Evolutionary conservation across 768 basidiomycete species (phyloP), one percentile per base, ranked within the genome.

Genomic region (Cystofilobasidium ferigula): DNA sequence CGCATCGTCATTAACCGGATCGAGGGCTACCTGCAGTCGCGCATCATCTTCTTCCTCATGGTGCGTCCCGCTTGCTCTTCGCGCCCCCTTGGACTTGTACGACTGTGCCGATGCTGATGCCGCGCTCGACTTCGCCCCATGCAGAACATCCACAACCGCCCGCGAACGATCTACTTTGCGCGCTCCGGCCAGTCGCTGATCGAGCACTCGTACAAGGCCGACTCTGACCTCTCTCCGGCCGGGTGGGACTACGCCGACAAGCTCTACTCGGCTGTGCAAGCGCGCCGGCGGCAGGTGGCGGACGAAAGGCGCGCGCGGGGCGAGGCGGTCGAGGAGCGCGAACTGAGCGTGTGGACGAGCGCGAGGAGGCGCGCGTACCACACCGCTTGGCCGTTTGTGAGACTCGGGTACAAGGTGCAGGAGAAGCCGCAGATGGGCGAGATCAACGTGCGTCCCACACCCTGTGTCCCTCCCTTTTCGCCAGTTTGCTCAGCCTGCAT

Each of bases 41-140:
- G 94, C 67, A 92, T 97, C 67, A 89, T 98, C 30, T 99, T 98
- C 81, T 98, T 95, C 81, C 80, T 99, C 53, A 98, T 98, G 95
- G 67, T 68, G 8, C 20, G 61, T 40, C 51, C n/a, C 22, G 3
- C 9, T 47, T 20, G 26, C 47, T 26, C 16, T n/a, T 48, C 18
- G 43, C n/a, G 18, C 24, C 12, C 22, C 28, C 40, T 18, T 10
- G 12, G 38, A 18, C 20, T 18, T 59, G 22, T 59, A 13, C 40
- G 57, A 59, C 26, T 24, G 14, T 24, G 22, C 13, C 42, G 13
- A 8, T 9, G 16, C 20, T 13, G n/a, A n/a, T 34, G 18, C 36
- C 28, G 12, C 32, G 18, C 9, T 14, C 20, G 2, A 30, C 28
- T 28, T n/a, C 9, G 4, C 14, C 14, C 22, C 26, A 20, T 38